Evolutionary conservation across 179 eudicot genomes (phyloP).

Genomic region (Amaranthus tricolor): DNA sequence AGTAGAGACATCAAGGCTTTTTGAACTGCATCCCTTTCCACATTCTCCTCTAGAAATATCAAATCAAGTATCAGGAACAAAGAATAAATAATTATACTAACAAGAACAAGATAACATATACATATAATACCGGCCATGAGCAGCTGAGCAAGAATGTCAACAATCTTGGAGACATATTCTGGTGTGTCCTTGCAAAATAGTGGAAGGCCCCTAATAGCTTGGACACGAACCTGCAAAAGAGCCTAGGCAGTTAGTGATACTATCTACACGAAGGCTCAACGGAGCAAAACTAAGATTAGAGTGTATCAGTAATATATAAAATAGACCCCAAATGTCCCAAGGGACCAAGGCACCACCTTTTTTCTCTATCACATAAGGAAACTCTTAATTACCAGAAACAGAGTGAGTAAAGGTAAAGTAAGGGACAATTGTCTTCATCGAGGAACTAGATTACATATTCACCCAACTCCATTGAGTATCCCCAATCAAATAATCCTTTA

Average conservation of each 20-base stretch:
- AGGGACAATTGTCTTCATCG: no score
- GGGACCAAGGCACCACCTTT: not conserved
- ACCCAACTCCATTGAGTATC: no score
- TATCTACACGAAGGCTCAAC: not conserved
- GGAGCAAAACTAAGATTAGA: not conserved
- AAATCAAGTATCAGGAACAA: constrained; percentile 8
- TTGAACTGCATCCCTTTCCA: constrained; percentile 96
- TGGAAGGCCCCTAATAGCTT: constrained; percentile 97
- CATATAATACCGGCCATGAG: constrained; percentile 78
- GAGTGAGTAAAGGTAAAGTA: no score
- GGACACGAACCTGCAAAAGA: constrained; percentile 74
- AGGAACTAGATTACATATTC: no score
- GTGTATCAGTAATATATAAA: no score
- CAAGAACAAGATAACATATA: not conserved
- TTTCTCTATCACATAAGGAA: no score
- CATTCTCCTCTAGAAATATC: constrained; percentile 71
- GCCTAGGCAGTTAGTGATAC: constrained; percentile 5
- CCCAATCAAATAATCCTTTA: no score
- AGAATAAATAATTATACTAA: not conserved
- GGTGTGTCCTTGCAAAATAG: constrained; percentile 96
- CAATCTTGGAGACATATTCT: constrained; percentile 78
- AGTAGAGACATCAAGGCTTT: constrained; percentile 91
- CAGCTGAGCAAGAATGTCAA: constrained; percentile 90
- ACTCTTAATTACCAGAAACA: no score
- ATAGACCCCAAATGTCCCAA: not conserved